phyloP scores from a whole-genome alignment of 495 filamentous ascomycete species.

The Penicillium bovifimosum region DNA sequence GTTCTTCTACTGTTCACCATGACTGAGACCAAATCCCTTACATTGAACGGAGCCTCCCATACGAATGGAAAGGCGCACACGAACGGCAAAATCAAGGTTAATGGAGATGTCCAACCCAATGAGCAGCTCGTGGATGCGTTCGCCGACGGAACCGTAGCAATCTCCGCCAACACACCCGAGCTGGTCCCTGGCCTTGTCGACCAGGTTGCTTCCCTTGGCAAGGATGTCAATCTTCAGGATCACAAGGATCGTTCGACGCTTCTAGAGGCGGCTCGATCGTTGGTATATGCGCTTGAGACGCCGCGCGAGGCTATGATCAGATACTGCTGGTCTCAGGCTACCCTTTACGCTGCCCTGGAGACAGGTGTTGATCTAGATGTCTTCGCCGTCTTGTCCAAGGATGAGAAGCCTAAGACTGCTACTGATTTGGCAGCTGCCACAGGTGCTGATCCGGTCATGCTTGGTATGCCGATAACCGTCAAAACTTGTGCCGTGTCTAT shows the following conservation, averaged over 20 bases:
- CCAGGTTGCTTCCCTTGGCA: constrained; percentile 18
- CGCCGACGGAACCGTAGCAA: constrained; percentile 16
- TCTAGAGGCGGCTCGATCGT: constrained; percentile 25
- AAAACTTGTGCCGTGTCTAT: not conserved
- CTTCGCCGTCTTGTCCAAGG: constrained; percentile 29
- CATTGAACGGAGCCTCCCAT: not conserved
- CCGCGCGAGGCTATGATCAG: constrained; percentile 39
- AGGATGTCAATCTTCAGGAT: constrained; percentile 12
- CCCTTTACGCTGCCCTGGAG: constrained; percentile 29
- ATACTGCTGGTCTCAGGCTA: constrained; percentile 36
- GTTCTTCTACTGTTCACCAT: not conserved
- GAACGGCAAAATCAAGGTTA: not conserved
- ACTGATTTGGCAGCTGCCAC: constrained; percentile 27
- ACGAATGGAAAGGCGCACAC: not conserved
- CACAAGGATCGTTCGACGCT: constrained; percentile 20
- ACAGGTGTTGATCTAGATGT: constrained; percentile 30
- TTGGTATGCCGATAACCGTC: constrained; percentile 19
- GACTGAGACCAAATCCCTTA: not conserved
- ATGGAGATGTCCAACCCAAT: not conserved
- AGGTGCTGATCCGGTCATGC: constrained; percentile 23
- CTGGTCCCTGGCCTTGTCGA: constrained; percentile 24
- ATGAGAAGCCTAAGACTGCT: constrained; percentile 29
- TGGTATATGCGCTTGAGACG: constrained; percentile 36
- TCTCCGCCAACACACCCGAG: constrained; percentile 21
- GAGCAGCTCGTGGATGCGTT: not conserved